These are phyloP conservation scores for Cadophora luteo-olivacea DNA, from an alignment of 2,329 filamentous ascomycete species.

Conservation along the genomic window DNA sequence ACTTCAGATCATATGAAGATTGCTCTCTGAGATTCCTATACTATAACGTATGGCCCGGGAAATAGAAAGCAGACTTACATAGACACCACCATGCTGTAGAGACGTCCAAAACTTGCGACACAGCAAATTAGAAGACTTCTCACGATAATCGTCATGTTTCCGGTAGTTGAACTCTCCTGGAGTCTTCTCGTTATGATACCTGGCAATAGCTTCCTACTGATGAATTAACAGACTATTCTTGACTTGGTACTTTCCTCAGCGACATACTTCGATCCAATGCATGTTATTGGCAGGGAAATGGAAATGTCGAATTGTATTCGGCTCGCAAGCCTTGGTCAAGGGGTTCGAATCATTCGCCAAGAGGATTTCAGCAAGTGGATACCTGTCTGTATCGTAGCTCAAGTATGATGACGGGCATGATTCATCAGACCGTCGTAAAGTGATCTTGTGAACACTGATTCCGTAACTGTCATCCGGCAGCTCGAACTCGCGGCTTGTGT, in stretches of 20 bases:
- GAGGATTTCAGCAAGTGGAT: conserved; percentile 15
- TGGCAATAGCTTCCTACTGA: conserved; percentile 27
- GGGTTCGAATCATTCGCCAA: conserved; percentile 2
- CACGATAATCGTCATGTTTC: conserved; percentile 13
- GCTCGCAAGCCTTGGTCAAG: conserved; percentile 9
- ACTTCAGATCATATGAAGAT: too few species aligned
- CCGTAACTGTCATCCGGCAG: conserved; percentile 11
- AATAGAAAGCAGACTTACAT: neutral
- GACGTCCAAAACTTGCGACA: conserved; percentile 32
- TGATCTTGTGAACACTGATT: conserved; percentile 22
- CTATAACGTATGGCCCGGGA: neutral
- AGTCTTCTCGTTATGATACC: conserved; percentile 24
- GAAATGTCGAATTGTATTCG: conserved; percentile 29
- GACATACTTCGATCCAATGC: conserved; percentile 31
- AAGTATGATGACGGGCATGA: conserved; percentile 4
- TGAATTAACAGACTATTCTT: neutral
- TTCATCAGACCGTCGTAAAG: neutral
- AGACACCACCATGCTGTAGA: conserved; percentile 30
- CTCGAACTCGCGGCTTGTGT: neutral
- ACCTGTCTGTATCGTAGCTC: conserved; percentile 10
- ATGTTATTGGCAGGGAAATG: conserved; percentile 37
- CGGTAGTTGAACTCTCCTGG: conserved; percentile 15
- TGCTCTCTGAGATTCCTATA: too few species aligned
- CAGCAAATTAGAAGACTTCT: conserved; percentile 31
- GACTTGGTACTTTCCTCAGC: too few species aligned